These are phyloP conservation scores for Berberis vulgaris DNA, from an alignment of 164 flowering plant species.

Conservation along the genomic window DNA sequence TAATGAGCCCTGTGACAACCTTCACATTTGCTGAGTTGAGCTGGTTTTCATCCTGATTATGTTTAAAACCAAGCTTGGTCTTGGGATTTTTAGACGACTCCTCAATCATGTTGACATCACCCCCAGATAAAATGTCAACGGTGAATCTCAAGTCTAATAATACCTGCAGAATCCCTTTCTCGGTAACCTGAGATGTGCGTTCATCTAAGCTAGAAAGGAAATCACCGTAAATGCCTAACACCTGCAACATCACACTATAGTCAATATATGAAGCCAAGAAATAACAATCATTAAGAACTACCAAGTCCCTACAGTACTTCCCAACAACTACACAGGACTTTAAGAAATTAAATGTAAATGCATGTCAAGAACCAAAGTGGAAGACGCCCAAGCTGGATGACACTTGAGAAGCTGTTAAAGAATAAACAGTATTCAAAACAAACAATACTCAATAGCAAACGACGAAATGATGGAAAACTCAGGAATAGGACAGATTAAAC, in stretches of 20 bases:
- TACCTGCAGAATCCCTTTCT: slow-evolving; percentile 82
- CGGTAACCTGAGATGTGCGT: slow-evolving; percentile 48
- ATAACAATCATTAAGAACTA: not conserved
- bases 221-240: slow-evolving; percentile 48
- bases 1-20: slow-evolving; percentile 36
- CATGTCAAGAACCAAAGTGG: no score
- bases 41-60: slow-evolving; percentile 48
- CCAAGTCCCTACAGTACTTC: not conserved
- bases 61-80: slow-evolving; percentile 41
- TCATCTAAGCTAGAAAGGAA: slow-evolving; percentile 43
- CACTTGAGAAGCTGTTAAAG: no score
- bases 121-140: slow-evolving; percentile 79
- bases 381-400: no score
- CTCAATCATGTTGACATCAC: slow-evolving; percentile 40
- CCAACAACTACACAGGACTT: no score
- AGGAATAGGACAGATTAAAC: no score
- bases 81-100: slow-evolving; percentile 28
- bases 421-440: no score
- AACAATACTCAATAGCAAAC: no score
- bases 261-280: not conserved
- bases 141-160: slow-evolving; percentile 72
- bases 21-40: slow-evolving; percentile 36
- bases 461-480: no score
- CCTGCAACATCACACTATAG: slow-evolving; percentile 30
- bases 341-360: no score